These are phyloP conservation scores for Glarea lozoyensis DNA, from an alignment of 495 filamentous ascomycete species.

Conservation along the genomic window DNA sequence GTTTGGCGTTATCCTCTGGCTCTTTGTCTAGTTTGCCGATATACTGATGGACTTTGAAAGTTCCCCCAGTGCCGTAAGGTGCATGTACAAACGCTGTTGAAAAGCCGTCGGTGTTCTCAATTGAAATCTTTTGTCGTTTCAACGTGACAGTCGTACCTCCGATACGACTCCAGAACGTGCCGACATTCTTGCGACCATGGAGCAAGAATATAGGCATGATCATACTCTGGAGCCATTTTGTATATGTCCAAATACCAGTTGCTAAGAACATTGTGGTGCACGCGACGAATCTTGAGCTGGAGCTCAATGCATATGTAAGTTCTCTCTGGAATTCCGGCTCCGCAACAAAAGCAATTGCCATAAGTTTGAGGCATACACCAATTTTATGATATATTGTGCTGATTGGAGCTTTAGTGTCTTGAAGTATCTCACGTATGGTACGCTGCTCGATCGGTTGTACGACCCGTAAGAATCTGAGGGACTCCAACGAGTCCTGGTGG, in stretches of 20 bases:
- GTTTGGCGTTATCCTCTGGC: constrained; percentile 31
- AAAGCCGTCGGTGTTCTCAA: constrained; percentile 36
- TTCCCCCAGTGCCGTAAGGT: constrained; percentile 25
- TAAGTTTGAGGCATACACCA: constrained; percentile 40
- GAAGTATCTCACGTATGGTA: constrained; percentile 8
- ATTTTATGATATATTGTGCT: constrained; percentile 28
- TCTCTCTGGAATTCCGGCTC: constrained; percentile 53
- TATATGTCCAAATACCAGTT: constrained; percentile 6
- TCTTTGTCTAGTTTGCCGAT: constrained; percentile 34
- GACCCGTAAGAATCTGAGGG: not conserved
- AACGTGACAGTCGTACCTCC: constrained; percentile 39
- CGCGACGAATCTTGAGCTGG: constrained; percentile 28
- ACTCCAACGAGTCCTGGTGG: not conserved
- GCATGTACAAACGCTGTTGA: constrained; percentile 38
- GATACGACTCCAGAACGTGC: constrained; percentile 36
- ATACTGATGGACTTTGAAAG: constrained; percentile 40
- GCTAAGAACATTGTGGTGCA: constrained; percentile 4
- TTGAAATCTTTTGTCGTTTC: constrained; percentile 35
- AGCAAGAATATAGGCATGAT: constrained; percentile 28
- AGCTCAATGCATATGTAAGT: constrained; percentile 37
- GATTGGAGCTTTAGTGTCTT: constrained; percentile 2
- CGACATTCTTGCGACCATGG: constrained; percentile 35
- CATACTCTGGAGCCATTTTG: constrained; percentile 3
- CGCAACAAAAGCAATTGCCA: constrained; percentile 42
- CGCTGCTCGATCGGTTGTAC: constrained; percentile 1